These are phyloP conservation scores for Pinus taeda DNA, from an alignment of 75 land plant genomes.

Conservation along the genomic window DNA sequence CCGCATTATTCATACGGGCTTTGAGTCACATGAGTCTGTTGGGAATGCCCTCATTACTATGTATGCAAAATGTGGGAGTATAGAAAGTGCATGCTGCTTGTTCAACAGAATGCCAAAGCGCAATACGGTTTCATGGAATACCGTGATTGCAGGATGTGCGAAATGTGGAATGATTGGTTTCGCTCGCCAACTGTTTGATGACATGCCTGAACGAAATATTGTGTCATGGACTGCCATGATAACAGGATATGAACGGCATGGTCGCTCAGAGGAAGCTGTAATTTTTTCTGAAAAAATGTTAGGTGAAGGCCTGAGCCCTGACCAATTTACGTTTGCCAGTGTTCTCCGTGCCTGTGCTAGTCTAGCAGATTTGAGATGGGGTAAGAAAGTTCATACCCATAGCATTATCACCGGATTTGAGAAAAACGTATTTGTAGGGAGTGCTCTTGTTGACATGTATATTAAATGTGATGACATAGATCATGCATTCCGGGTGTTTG, in stretches of 20 bases:
- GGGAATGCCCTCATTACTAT: constrained; percentile 23
- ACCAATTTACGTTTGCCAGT: constrained; percentile 37
- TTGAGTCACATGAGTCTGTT: constrained; percentile 4
- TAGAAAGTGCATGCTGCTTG: constrained; percentile 11
- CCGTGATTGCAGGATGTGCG: constrained; percentile 22
- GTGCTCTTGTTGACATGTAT: constrained; percentile 64
- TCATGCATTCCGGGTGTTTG: constrained; percentile 38
- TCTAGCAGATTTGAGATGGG: constrained; percentile 5
- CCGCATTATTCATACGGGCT: constrained; percentile 10
- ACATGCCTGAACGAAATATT: constrained; percentile 32
- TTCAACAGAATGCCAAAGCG: constrained; percentile 22
- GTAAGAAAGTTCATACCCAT: constrained; percentile 29
- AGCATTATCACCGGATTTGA: constrained; percentile 26
- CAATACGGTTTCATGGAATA: constrained; percentile 18
- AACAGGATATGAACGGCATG: constrained; percentile 51
- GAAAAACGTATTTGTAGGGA: constrained; percentile 40
- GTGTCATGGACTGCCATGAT: constrained; percentile 71
- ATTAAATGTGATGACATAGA: constrained; percentile 47
- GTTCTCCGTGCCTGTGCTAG: constrained; percentile 44
- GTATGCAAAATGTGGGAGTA: constrained; percentile 26
- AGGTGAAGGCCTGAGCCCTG: constrained; percentile 17
- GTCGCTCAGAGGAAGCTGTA: constrained; percentile 28
- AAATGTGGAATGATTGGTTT: constrained; percentile 32
- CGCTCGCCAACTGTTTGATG: constrained; percentile 51
- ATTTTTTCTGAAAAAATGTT: constrained; percentile 35